Evolutionary conservation across 139 green algal genomes (phyloP).

Genomic region (Chlorella sorokiniana): DNA sequence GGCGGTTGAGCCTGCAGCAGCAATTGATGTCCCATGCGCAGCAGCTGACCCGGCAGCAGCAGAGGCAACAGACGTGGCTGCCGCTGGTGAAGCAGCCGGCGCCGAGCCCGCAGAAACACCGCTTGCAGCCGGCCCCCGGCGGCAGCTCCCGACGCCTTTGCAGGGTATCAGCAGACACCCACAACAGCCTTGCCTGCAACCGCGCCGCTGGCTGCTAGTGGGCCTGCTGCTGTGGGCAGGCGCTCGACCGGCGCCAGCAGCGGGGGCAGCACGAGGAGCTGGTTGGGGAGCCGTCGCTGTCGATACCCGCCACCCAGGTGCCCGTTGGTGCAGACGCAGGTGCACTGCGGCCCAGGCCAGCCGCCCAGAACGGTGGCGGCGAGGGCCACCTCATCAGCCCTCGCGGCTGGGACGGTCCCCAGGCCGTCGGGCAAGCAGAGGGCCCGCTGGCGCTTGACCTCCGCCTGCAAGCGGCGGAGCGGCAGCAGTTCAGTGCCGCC

Average conservation of each 20-base stretch:
- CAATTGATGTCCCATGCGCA: too few relatives aligned
- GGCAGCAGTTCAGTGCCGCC: not conserved
- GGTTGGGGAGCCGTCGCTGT: not conserved
- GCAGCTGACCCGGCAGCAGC: too few relatives aligned
- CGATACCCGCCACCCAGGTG: not conserved
- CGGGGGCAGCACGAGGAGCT: not conserved
- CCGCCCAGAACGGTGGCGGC: not conserved
- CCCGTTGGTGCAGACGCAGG: not conserved
- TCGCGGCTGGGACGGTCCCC: too few relatives aligned
- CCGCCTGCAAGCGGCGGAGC: too few relatives aligned
- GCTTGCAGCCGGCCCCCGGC: not conserved
- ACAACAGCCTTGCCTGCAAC: not conserved
- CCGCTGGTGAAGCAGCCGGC: too few relatives aligned
- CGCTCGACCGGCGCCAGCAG: not conserved
- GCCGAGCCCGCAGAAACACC: not conserved
- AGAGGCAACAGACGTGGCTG: too few relatives aligned
- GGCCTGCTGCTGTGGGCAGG: not conserved
- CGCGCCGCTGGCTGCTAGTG: not conserved
- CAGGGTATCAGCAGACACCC: too few relatives aligned
- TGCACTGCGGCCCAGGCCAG: not conserved
- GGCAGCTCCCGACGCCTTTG: too few relatives aligned
- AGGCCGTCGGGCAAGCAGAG: too few relatives aligned
- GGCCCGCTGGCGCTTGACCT: not conserved
- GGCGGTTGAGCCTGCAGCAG: too few relatives aligned
- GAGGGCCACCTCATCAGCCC: constrained; percentile 11